These are phyloP conservation scores for Ophiostoma sp. DNA, from an alignment of 2,329 filamentous ascomycete species.

Conservation along the genomic window DNA sequence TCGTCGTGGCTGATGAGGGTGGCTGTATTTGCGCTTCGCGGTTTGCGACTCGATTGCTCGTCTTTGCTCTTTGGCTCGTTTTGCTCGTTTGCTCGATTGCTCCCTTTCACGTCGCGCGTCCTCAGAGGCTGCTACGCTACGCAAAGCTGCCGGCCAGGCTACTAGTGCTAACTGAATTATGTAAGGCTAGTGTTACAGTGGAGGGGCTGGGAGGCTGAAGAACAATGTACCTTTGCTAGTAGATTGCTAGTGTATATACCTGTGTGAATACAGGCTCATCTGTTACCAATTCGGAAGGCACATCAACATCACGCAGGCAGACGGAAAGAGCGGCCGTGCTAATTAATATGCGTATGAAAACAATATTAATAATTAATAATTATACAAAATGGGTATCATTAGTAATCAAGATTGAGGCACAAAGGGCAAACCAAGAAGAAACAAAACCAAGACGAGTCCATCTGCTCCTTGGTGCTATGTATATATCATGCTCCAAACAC, in stretches of 20 bases:
- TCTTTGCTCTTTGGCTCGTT: conserved; percentile 9
- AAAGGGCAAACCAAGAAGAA: not conserved
- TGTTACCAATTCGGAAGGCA: not conserved
- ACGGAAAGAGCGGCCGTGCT: not conserved
- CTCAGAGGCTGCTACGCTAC: not conserved
- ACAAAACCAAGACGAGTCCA: not conserved
- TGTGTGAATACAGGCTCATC: not conserved
- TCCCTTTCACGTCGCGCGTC: conserved; percentile 18
- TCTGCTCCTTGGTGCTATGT: not conserved
- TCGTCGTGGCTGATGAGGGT: conserved; percentile 10
- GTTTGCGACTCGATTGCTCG: not conserved
- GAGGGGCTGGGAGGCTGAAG: conserved; percentile 21
- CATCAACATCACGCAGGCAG: conserved; percentile 3
- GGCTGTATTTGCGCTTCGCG: not conserved
- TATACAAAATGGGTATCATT: conserved; percentile 13
- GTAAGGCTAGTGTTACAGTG: conserved; percentile 22
- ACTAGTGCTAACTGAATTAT: conserved; percentile 1
- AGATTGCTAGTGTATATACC: not conserved
- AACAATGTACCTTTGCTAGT: not conserved
- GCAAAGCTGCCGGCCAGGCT: not conserved
- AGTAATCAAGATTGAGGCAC: not conserved
- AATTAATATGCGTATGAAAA: not conserved
- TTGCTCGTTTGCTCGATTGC: not conserved
- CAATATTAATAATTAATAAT: not conserved
- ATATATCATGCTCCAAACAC: not conserved